These are phyloP conservation scores for Perkinsus marinus DNA, from an alignment of 169 alveolate genomes.

Conservation along the genomic window DNA sequence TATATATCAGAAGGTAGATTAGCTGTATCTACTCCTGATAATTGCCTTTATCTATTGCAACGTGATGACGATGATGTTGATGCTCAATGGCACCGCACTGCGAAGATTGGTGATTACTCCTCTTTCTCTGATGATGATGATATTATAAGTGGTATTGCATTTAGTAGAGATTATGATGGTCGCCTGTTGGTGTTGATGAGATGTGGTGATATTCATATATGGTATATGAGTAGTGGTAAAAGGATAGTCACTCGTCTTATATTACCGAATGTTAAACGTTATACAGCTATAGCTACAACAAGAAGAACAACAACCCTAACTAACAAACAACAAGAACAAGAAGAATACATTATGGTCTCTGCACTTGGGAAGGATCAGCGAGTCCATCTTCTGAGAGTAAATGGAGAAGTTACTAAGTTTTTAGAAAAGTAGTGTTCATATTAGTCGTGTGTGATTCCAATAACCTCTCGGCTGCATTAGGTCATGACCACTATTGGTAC, in stretches of 20 bases:
- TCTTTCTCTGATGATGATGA: background rate
- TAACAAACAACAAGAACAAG: background rate
- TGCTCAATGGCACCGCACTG: background rate
- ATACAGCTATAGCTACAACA: background rate
- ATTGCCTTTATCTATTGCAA: background rate
- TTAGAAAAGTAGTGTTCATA: background rate
- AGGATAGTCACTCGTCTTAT: background rate
- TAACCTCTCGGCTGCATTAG: background rate
- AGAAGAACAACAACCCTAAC: too few species aligned
- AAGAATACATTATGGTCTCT: background rate
- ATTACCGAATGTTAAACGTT: background rate
- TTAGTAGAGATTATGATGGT: background rate
- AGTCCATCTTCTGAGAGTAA: background rate
- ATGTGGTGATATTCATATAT: background rate
- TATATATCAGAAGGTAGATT: background rate
- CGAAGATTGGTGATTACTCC: background rate
- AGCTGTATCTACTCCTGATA: background rate
- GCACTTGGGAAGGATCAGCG: background rate
- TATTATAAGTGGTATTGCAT: background rate
- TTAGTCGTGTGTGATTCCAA: too few species aligned
- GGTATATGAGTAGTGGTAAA: background rate
- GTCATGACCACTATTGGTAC: too few species aligned
- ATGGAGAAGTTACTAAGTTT: background rate
- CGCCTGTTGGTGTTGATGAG: background rate
- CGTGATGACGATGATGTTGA: background rate